phyloP scores from a whole-genome alignment of 2,329 filamentous ascomycete species.

The Colletotrichum sp. region DNA sequence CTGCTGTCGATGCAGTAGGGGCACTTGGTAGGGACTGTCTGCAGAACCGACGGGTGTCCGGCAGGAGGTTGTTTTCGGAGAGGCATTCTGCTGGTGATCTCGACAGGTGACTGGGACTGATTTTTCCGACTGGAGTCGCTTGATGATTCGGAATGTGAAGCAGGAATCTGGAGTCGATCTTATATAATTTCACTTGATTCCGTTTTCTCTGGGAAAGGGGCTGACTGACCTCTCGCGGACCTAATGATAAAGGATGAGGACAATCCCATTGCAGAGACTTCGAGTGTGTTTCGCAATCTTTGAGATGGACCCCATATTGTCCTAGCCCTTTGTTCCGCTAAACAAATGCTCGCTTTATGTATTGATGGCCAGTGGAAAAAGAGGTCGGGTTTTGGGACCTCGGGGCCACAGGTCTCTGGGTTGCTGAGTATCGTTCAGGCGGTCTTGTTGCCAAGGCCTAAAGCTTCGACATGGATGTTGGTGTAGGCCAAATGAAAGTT shows the following conservation, averaged over 20 bases:
- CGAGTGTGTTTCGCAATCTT: not conserved
- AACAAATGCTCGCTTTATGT: not conserved
- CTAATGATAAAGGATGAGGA: not conserved
- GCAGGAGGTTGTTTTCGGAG: not conserved
- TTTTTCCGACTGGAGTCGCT: not conserved
- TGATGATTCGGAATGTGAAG: not conserved
- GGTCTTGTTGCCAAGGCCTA: not conserved
- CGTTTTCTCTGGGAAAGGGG: not conserved
- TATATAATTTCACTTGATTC: not conserved
- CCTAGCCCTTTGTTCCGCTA: not conserved
- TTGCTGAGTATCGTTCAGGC: not conserved
- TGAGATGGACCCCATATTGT: not conserved
- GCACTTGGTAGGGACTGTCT: not conserved
- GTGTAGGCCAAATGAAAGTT: not conserved
- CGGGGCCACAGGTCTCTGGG: not conserved
- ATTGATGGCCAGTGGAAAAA: not conserved
- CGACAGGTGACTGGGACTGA: not conserved
- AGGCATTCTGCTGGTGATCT: not conserved
- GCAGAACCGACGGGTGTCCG: not conserved
- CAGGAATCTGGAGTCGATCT: not conserved
- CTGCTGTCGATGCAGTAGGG: not conserved
- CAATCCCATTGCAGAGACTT: not conserved
- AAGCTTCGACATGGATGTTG: not conserved
- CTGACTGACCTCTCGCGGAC: not conserved
- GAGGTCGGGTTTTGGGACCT: not conserved